Evolutionary conservation across 306 rosid species (phyloP).

Genomic region (Quercus glauca): DNA sequence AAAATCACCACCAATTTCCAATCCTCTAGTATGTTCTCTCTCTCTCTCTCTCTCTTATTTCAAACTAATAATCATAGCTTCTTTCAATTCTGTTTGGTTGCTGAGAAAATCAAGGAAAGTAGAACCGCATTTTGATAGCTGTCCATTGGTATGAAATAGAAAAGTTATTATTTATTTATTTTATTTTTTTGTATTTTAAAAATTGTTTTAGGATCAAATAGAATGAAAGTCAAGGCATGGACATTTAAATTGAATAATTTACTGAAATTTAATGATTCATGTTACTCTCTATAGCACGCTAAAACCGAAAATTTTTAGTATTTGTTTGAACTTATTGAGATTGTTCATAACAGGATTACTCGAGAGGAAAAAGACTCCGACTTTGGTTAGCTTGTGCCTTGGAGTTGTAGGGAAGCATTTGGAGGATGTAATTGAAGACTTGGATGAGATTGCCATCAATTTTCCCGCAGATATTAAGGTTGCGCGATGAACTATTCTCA

Average conservation of each 20-base stretch:
- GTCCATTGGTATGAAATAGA: too few relatives aligned
- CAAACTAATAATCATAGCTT: not conserved
- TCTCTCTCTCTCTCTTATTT: not conserved
- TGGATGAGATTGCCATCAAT: conserved; percentile 58
- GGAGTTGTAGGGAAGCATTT: conserved; percentile 80
- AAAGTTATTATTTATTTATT: too few relatives aligned
- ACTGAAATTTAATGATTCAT: conserved; percentile 4
- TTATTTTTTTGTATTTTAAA: too few relatives aligned
- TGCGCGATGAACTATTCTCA: not conserved
- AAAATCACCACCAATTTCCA: conserved; percentile 18
- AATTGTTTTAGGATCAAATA: too few relatives aligned
- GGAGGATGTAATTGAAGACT: conserved; percentile 72
- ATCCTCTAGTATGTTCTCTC: conserved; percentile 29
- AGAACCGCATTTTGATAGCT: too few relatives aligned
- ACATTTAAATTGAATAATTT: not conserved
- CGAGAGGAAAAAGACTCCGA: conserved; percentile 53
- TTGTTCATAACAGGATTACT: conserved; percentile 41
- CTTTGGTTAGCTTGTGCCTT: conserved; percentile 67
- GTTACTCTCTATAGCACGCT: not conserved
- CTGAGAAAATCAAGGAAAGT: too few relatives aligned
- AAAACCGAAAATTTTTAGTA: not conserved
- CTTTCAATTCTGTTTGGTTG: not conserved
- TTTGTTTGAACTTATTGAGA: conserved; percentile 7
- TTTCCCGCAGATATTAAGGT: conserved; percentile 87
- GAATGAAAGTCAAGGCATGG: not conserved